These are phyloP conservation scores for Saccharomycopsis synnaedendra DNA, from an alignment of 805 yeast genomes.

Conservation along the genomic window DNA sequence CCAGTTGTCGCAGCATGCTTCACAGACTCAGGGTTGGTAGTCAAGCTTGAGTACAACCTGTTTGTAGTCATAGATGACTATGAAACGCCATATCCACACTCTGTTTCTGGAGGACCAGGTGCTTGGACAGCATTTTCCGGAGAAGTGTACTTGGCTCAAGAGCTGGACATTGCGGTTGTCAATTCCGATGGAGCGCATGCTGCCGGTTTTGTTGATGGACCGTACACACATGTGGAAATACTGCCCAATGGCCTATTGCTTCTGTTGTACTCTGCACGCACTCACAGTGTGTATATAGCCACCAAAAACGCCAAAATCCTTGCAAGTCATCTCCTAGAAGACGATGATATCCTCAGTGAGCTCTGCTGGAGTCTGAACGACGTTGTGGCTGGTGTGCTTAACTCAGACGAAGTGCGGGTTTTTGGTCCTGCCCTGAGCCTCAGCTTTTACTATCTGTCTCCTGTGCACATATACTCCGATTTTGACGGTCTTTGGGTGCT, in stretches of 20 bases:
- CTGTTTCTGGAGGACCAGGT: conserved; percentile 15
- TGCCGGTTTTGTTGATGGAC: conserved; percentile 24
- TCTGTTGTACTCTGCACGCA: conserved; percentile 32
- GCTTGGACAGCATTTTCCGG: conserved; percentile 24
- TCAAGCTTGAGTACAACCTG: conserved; percentile 28
- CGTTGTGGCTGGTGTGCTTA: conserved; percentile 53
- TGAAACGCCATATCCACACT: conserved; percentile 24
- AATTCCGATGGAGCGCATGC: conserved; percentile 4
- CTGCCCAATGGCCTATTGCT: conserved; percentile 50
- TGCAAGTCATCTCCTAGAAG: conserved; percentile 30
- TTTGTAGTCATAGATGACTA: conserved; percentile 31
- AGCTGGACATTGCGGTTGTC: conserved; percentile 21
- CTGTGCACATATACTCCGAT: conserved; percentile 36
- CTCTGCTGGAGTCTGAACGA: conserved; percentile 82
- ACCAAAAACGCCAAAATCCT: conserved; percentile 33
- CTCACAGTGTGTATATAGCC: conserved; percentile 37
- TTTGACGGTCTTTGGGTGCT: conserved; percentile 63
- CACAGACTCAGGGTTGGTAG: conserved; percentile 32
- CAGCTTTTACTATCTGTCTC: conserved; percentile 36
- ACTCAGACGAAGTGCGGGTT: conserved; percentile 51
- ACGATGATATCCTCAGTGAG: conserved; percentile 22
- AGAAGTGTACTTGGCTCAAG: conserved; percentile 17
- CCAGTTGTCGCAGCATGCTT: conserved; percentile 28
- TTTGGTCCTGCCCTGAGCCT: conserved; percentile 57
- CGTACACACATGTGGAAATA: conserved; percentile 29